Percentiles rank a stretch among this genome's conserved stretches.
Evolutionary conservation across 768 basidiomycete genomes (phyloP).

Genomic region (Leccinum aurantiacum): DNA sequence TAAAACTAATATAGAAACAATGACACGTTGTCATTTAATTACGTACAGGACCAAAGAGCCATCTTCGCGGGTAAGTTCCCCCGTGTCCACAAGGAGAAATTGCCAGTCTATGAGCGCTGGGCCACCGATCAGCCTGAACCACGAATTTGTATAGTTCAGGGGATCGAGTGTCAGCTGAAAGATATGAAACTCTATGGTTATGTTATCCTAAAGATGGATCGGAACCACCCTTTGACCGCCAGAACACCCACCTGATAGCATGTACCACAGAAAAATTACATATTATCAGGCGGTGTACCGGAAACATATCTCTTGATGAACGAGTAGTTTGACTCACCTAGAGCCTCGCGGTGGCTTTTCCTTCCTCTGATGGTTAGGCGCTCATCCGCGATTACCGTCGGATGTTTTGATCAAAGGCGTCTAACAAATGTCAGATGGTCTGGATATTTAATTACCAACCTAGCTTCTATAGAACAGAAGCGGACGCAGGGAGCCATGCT

Average conservation of each 20-base stretch:
- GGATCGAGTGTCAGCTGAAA: not conserved
- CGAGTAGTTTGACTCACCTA: not conserved
- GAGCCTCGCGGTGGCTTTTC: not conserved
- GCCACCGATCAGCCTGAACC: too few species aligned
- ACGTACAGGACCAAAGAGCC: too few species aligned
- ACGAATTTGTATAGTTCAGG: not conserved
- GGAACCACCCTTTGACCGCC: not conserved
- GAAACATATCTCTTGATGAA: not conserved
- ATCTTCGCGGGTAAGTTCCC: not conserved
- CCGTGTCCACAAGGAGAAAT: not conserved
- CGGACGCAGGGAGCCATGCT: not conserved
- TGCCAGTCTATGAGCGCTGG: too few species aligned
- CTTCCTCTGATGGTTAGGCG: not conserved
- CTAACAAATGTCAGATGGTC: not conserved
- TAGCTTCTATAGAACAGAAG: not conserved
- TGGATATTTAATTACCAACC: not conserved
- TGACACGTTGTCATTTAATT: too few species aligned
- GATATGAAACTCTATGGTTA: not conserved
- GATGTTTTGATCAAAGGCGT: not conserved
- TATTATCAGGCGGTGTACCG: not conserved
- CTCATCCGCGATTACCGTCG: not conserved
- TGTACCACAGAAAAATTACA: not conserved
- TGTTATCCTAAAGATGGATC: not conserved
- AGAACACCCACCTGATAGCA: not conserved
- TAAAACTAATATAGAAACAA: too few species aligned